Conservation (phyloP, 805 yeast species). For the Kockiozyma suomiensis region DNA sequence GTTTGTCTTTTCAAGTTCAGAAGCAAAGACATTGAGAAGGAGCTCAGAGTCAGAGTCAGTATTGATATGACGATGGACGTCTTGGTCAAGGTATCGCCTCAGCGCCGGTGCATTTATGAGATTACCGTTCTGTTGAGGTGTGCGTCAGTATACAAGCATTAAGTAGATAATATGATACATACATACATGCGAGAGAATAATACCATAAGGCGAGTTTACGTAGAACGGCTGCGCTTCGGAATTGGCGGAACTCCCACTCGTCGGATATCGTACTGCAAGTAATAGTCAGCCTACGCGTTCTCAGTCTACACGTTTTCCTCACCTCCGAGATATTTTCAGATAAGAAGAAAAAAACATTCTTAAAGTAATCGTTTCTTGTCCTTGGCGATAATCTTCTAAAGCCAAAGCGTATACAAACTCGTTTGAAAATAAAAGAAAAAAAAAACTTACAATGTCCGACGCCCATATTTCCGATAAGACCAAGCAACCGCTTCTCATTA, state of each 20-base stretch:
- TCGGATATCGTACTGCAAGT: conserved; percentile 76
- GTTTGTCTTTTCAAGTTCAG: conserved; percentile 86
- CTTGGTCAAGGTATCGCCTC: conserved; percentile 81
- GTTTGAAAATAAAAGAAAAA: background rate
- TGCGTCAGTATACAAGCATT: background rate
- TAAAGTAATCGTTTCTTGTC: background rate
- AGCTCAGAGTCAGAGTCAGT: conserved; percentile 93
- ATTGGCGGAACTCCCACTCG: conserved; percentile 94
- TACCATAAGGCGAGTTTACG: conserved; percentile 96
- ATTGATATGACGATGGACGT: conserved; percentile 94
- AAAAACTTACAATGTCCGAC: conserved; percentile 61
- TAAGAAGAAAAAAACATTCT: background rate
- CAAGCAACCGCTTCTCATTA: conserved; percentile 75
- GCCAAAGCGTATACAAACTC: background rate
- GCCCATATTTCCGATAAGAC: conserved; percentile 91
- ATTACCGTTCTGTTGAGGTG: conserved; percentile 63
- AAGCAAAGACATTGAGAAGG: conserved; percentile 84
- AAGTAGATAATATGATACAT: background rate
- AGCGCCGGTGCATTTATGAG: conserved; percentile 83
- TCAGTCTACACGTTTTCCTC: no score
- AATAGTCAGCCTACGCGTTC: no score
- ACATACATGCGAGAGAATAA: conserved; percentile 68
- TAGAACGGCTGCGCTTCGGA: conserved; percentile 99
- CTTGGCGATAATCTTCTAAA: no score
- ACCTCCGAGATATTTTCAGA: no score